Evolutionary conservation across 768 basidiomycete genomes (phyloP).

Genomic region (Imleria badia): DNA sequence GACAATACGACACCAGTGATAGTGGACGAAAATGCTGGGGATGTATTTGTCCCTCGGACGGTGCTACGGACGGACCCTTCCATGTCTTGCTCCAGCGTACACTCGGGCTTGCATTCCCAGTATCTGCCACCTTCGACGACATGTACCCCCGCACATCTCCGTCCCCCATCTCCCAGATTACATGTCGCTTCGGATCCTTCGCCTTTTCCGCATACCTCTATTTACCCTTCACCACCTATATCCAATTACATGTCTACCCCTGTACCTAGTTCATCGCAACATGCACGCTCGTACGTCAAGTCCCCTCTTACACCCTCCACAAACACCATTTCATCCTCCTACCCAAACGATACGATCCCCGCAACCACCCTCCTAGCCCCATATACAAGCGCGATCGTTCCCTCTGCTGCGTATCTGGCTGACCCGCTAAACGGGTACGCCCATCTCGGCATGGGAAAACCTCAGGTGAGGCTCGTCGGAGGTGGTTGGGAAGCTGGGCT

Average conservation of each 20-base stretch:
- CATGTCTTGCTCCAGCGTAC: constrained; percentile 9
- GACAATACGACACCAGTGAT: constrained; percentile 36
- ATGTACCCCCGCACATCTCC: constrained; percentile 27
- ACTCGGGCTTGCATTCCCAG: constrained; percentile 1
- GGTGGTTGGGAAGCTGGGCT: constrained; percentile 77
- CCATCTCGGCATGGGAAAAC: constrained; percentile 79
- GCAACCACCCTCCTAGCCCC: constrained; percentile 60
- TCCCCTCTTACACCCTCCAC: constrained; percentile 37
- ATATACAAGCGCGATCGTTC: constrained; percentile 61
- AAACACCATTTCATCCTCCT: constrained; percentile 36
- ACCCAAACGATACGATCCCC: constrained; percentile 58
- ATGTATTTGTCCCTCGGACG: constrained; percentile 22
- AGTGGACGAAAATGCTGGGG: constrained; percentile 28
- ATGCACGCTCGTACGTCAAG: constrained; percentile 16
- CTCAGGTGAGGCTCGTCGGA: constrained; percentile 76
- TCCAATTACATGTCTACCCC: constrained; percentile 22
- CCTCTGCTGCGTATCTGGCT: constrained; percentile 64
- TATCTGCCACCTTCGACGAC: constrained; percentile 4
- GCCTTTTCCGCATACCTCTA: constrained; percentile 18
- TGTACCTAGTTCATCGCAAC: constrained; percentile 21
- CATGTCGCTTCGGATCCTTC: constrained; percentile 24
- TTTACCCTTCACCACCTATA: constrained; percentile 28
- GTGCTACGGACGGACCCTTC: constrained; percentile 19
- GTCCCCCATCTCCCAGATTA: constrained; percentile 30
- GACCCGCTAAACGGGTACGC: constrained; percentile 90